Conservation (phyloP, 805 yeast genomes). For the Teunomyces atbi region DNA sequence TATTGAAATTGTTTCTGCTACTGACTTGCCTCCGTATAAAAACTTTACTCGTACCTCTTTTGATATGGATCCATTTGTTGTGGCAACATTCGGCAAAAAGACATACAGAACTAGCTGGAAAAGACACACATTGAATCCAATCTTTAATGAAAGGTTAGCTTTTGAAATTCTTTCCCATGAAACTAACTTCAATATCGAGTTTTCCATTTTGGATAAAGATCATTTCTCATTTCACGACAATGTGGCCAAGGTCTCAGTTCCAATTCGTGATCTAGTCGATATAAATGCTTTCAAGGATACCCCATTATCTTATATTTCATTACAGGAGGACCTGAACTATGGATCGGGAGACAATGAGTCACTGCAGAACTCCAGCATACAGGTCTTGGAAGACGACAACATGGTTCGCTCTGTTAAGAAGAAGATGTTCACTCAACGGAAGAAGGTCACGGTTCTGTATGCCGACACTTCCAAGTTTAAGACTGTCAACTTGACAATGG, state of each 20-base stretch:
- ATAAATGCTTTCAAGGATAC: slow-evolving; percentile 21
- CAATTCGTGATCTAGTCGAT: slow-evolving; percentile 49
- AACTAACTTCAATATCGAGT: slow-evolving; percentile 58
- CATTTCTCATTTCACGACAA: slow-evolving; percentile 78
- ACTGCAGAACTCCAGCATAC: slow-evolving; percentile 17
- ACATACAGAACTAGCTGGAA: slow-evolving; percentile 84
- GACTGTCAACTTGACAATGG: slow-evolving; percentile 38
- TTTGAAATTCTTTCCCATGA: slow-evolving; percentile 75
- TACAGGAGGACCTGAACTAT: not conserved
- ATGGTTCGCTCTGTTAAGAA: slow-evolving; percentile 27
- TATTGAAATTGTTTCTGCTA: slow-evolving; percentile 70
- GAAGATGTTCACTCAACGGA: slow-evolving; percentile 28
- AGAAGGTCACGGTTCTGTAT: slow-evolving; percentile 24
- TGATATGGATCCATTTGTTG: slow-evolving; percentile 96
- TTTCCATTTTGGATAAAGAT: slow-evolving; percentile 83
- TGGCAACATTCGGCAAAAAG: slow-evolving; percentile 83
- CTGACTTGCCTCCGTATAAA: slow-evolving; percentile 74
- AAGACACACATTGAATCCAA: slow-evolving; percentile 78
- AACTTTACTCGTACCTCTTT: slow-evolving; percentile 73
- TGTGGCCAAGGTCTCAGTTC: slow-evolving; percentile 65
- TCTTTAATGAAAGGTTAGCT: slow-evolving; percentile 74
- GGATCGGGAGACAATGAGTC: slow-evolving; percentile 6
- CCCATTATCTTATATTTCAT: not conserved
- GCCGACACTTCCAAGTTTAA: slow-evolving; percentile 42
- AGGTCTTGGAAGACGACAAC: slow-evolving; percentile 28